Evolutionary conservation across 495 filamentous ascomycete genomes (phyloP), one percentile per base, ranked within the genome.

Genomic region (Tuber melanosporum): DNA sequence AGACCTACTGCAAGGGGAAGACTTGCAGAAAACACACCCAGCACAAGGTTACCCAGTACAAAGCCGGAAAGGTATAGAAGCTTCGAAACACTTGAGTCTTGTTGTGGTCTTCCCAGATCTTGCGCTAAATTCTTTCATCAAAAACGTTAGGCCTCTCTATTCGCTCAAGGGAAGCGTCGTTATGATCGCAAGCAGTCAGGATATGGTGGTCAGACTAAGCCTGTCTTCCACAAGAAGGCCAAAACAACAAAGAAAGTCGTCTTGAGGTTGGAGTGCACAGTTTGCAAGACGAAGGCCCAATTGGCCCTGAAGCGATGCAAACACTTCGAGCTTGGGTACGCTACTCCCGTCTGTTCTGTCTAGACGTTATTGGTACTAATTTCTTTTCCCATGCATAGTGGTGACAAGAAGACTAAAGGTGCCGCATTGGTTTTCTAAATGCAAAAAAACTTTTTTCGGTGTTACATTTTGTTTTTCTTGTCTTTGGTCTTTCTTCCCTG

Each of bases 381-480:
- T 57, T 22, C 22, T 76, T 71, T 78, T 79, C 73, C 72, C 69
- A 79, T 74, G 20, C 85, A 86, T 82, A 97, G 95, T 91, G 96
- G 96, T 89, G 96, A 99, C 91, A 99, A 99, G 94, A 99, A 99
- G 94, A 99, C 96, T 85, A 99, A 99, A 92, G 96, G 96, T 91
- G 95, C 95, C 84, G 96, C 96, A 83, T 90, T 99, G 84, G 96
- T 99, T 83, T 99, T 98, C 89, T 99, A 95, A 89, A 85, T 82
- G 74, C 71, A 79, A 79, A 79, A 78, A 82, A 80, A 70, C 57
- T 76, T 79, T 79, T 80, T 70, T 49, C 57, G 77, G 77, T 79
- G 78, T 76, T 73, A 73, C 71, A 52, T 79, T 80, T 79, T 79
- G 73, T 47, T 76, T 44, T 75, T 80, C 73, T 78, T 62, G 72